These are phyloP conservation scores for Hygrocybe coccinea DNA, from an alignment of 768 basidiomycete genomes.

Conservation along the genomic window DNA sequence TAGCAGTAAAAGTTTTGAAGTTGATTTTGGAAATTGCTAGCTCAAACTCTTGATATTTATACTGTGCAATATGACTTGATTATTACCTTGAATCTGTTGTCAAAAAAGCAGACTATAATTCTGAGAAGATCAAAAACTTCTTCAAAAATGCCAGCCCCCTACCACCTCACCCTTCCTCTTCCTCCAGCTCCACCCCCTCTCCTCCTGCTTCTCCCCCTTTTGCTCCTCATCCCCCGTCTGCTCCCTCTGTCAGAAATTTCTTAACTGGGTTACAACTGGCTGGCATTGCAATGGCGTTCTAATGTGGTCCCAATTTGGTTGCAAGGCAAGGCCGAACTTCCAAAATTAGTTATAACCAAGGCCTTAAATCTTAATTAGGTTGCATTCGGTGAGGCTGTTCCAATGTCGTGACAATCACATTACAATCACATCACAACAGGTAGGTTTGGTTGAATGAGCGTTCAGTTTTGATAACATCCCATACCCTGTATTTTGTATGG, in stretches of 20 bases:
- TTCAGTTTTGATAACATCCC: too few species aligned
- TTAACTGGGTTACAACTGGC: neutral
- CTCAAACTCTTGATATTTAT: neutral
- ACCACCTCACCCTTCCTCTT: too few species aligned
- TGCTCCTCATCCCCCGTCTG: too few species aligned
- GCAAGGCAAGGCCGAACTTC: neutral
- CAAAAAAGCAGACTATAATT: constrained; percentile 97
- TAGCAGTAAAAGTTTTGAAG: constrained; percentile 98
- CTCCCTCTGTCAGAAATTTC: constrained; percentile 1
- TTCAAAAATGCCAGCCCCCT: constrained; percentile 98
- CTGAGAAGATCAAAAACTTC: constrained; percentile 99
- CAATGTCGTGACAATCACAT: too few species aligned
- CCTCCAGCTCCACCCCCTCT: too few species aligned
- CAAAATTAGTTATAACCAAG: neutral
- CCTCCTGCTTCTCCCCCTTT: too few species aligned
- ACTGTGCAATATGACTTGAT: constrained; percentile 63
- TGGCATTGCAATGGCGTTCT: neutral
- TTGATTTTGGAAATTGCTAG: constrained; percentile 35
- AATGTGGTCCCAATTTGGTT: neutral
- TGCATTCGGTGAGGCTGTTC: too few species aligned
- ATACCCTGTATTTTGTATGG: too few species aligned
- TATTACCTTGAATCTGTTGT: constrained; percentile 98
- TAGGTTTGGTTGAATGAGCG: too few species aligned
- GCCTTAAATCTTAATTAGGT: too few species aligned
- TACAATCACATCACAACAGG: too few species aligned